Evolutionary conservation across 768 basidiomycete species (phyloP).

Genomic region (Kwoniella pini): DNA sequence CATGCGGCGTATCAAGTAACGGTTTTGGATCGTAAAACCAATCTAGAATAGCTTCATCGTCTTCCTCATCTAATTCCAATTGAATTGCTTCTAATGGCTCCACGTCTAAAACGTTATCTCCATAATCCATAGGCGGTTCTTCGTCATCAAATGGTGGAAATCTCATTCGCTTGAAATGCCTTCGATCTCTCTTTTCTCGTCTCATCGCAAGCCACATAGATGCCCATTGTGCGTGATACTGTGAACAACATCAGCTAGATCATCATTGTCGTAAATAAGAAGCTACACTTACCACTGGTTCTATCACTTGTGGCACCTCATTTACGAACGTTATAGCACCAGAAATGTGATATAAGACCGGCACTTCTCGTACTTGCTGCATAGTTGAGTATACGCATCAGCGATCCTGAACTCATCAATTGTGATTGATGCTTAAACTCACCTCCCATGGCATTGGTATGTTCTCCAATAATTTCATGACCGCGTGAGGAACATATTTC

Average conservation of each 20-base stretch:
- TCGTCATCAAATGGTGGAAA: conserved; percentile 99
- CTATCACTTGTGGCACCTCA: conserved; percentile 93
- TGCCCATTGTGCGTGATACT: conserved; percentile 98
- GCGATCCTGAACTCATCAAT: too few species aligned
- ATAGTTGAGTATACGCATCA: too few species aligned
- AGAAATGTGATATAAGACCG: conserved; percentile 97
- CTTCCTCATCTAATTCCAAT: conserved; percentile 86
- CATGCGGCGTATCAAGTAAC: conserved; percentile 79
- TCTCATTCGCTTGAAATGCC: conserved; percentile 99
- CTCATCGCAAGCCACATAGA: conserved; percentile 99
- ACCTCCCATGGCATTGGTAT: conserved; percentile 93
- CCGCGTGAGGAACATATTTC: conserved; percentile 94
- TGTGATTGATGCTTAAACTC: conserved; percentile 17
- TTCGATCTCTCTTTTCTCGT: conserved; percentile 93
- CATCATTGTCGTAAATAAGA: not conserved
- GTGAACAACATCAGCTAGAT: not conserved
- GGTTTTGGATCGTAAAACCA: conserved; percentile 99
- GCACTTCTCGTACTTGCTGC: conserved; percentile 94
- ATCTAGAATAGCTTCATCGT: conserved; percentile 86
- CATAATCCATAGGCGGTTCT: conserved; percentile 97
- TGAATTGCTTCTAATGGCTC: conserved; percentile 98
- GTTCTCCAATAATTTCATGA: conserved; percentile 98
- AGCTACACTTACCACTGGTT: conserved; percentile 66
- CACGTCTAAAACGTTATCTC: conserved; percentile 97
- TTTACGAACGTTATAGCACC: conserved; percentile 99